Conservation (phyloP, 1,284 basidiomycete species). For the Cystobasidium slooffiae region DNA sequence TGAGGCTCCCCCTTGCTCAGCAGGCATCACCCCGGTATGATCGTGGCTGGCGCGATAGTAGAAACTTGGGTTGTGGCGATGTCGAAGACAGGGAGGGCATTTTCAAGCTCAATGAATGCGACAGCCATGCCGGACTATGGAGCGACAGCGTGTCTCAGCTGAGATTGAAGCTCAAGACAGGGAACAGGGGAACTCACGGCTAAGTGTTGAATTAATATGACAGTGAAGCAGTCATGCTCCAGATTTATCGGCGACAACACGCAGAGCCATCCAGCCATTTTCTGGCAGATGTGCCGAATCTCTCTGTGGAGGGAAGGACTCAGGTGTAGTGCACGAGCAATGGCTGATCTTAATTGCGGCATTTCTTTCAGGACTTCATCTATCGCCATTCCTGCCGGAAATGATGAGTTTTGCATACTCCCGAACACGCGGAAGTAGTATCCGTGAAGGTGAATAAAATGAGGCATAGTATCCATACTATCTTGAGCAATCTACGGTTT, state of each 20-base stretch:
- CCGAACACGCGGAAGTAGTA: conserved; percentile 7
- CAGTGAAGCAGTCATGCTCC: conserved; percentile 6
- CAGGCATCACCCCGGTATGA: too few relatives aligned
- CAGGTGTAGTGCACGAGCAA: background rate
- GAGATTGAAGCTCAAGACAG: conserved; percentile 4
- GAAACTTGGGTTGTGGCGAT: background rate
- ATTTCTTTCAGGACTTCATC: background rate
- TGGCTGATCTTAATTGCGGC: background rate
- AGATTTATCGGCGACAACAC: background rate
- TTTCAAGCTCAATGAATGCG: background rate
- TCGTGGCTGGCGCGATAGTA: conserved; percentile 1
- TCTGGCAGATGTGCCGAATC: conserved; percentile 7
- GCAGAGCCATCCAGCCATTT: background rate
- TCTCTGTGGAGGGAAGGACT: background rate
- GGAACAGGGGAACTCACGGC: background rate
- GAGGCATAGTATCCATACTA: background rate
- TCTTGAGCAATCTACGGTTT: background rate
- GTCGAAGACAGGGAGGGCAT: background rate
- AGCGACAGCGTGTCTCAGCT: background rate
- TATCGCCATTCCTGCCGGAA: background rate
- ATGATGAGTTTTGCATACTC: background rate
- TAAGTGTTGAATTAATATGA: conserved; percentile 1
- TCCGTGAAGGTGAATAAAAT: conserved; percentile 6
- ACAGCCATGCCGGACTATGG: conserved; percentile 6
- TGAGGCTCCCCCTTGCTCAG: too few relatives aligned